These are phyloP conservation scores for Monosporozyma yasuniensis DNA, from an alignment of 805 yeast genomes.

Conservation along the genomic window DNA sequence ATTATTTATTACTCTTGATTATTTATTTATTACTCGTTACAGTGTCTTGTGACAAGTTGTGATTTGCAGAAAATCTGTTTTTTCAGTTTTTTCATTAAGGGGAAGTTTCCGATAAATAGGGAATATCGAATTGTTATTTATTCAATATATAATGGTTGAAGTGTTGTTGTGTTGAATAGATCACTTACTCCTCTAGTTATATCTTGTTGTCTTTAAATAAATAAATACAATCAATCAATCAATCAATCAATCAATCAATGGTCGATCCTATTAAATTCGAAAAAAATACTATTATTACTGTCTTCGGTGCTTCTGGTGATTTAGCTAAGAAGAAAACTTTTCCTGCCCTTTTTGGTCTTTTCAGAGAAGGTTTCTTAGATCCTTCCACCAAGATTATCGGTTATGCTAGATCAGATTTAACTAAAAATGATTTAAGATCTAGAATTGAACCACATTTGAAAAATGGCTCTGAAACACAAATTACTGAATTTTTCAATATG, in stretches of 20 bases:
- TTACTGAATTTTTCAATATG: slow-evolving; percentile 56
- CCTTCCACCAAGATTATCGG: slow-evolving; percentile 69
- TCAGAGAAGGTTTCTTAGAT: slow-evolving; percentile 70
- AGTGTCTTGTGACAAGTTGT: no score
- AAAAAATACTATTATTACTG: slow-evolving; percentile 63
- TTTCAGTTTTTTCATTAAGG: no score
- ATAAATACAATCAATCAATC: no score
- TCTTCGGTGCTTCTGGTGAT: slow-evolving; percentile 94
- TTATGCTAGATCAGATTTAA: slow-evolving; percentile 78
- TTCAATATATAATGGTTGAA: no score
- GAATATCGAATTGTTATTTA: no score
- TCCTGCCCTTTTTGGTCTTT: slow-evolving; percentile 74
- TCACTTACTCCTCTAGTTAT: no score
- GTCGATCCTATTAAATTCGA: slow-evolving; percentile 35
- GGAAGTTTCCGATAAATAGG: no score
- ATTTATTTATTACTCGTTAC: no score
- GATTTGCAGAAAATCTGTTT: no score
- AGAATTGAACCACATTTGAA: slow-evolving; percentile 60
- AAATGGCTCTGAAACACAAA: slow-evolving; percentile 40
- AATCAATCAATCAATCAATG: neutral
- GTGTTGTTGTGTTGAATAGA: no score
- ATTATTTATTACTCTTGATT: no score
- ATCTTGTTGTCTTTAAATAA: no score
- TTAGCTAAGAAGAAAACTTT: slow-evolving; percentile 92
- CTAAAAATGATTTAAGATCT: slow-evolving; percentile 54